phyloP scores from a whole-genome alignment of 176 grass and related monocot genomes.

The Aegilops bicornis region DNA sequence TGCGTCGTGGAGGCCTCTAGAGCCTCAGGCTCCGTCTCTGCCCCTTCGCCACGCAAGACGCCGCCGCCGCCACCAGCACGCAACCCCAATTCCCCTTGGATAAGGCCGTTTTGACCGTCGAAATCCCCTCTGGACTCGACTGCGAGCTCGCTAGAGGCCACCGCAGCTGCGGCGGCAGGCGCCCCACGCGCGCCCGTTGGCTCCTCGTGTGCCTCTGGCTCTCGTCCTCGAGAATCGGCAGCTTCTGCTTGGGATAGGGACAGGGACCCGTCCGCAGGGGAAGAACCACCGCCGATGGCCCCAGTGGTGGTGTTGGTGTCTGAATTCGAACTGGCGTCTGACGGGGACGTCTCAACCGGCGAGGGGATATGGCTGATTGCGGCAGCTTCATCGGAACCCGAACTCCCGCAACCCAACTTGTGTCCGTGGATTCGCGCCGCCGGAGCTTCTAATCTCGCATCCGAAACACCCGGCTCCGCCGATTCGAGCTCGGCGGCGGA shows the following conservation, averaged over 20 bases:
- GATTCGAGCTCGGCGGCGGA: neutral
- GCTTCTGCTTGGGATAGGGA: neutral
- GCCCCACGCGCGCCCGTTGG: too few relatives aligned
- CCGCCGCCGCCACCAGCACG: conserved; percentile 15
- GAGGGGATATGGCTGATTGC: conserved; percentile 22
- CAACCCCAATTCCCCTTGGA: conserved; percentile 1
- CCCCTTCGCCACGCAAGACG: conserved; percentile 13
- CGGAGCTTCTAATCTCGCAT: conserved; percentile 36
- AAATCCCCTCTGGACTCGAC: neutral
- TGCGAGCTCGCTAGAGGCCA: neutral
- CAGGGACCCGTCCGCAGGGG: neutral
- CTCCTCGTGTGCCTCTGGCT: neutral
- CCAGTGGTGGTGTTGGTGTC: neutral
- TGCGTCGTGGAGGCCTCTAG: conserved; percentile 31
- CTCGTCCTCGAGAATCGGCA: neutral
- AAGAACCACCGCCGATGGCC: conserved; percentile 7
- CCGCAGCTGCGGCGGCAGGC: neutral
- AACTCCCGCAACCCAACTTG: neutral
- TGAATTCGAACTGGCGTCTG: conserved; percentile 32
- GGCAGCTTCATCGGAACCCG: conserved; percentile 21
- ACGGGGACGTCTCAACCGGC: conserved; percentile 40
- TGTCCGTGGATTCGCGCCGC: neutral
- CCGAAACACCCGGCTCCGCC: neutral
- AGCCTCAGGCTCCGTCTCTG: neutral
- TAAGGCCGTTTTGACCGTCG: conserved; percentile 16